A percentile compares a stretch with the other conserved stretches of the same genome.
Conservation (phyloP, 2,329 filamentous ascomycete genomes). For the Zopfia rhizophila region DNA sequence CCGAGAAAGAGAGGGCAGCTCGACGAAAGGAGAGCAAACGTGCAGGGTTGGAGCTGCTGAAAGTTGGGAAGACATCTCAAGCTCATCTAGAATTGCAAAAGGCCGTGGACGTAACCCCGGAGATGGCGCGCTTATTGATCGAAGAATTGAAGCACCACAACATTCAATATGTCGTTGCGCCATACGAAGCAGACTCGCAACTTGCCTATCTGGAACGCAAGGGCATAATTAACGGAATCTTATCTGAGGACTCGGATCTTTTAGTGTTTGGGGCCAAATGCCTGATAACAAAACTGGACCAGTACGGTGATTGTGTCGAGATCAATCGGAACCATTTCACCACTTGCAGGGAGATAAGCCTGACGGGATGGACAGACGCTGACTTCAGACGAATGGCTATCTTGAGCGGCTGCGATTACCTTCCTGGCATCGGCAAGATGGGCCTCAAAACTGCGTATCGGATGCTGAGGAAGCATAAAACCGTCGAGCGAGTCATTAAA, state of each 20-base stretch:
- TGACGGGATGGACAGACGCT: slow-evolving; percentile 90
- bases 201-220: slow-evolving; percentile 91
- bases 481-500: slow-evolving; percentile 81
- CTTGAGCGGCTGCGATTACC: slow-evolving; percentile 94
- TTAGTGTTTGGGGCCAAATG: slow-evolving; percentile 93
- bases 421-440: slow-evolving; percentile 84
- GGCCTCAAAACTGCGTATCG: slow-evolving; percentile 94
- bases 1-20: slow-evolving; percentile 80
- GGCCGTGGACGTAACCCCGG: slow-evolving; percentile 91
- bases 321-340: slow-evolving; percentile 91
- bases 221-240: slow-evolving; percentile 84
- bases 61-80: slow-evolving; percentile 81
- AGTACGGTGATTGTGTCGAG: slow-evolving; percentile 92
- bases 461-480: slow-evolving; percentile 89
- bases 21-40: slow-evolving; percentile 80
- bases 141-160: slow-evolving; percentile 85
- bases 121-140: slow-evolving; percentile 93
- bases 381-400: slow-evolving; percentile 98
- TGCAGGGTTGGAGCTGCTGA: slow-evolving; percentile 80
- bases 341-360: slow-evolving; percentile 84
- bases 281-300: slow-evolving; percentile 91
- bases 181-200: slow-evolving; percentile 98
- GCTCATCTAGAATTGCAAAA: slow-evolving; percentile 92
- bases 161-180: slow-evolving; percentile 90
- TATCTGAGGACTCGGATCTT: slow-evolving; percentile 96